Percentiles rank a stretch among this genome's conserved stretches.
phyloP scores from a whole-genome alignment of 2,329 filamentous ascomycete genomes.

The Aspergillus pseudonomiae region DNA sequence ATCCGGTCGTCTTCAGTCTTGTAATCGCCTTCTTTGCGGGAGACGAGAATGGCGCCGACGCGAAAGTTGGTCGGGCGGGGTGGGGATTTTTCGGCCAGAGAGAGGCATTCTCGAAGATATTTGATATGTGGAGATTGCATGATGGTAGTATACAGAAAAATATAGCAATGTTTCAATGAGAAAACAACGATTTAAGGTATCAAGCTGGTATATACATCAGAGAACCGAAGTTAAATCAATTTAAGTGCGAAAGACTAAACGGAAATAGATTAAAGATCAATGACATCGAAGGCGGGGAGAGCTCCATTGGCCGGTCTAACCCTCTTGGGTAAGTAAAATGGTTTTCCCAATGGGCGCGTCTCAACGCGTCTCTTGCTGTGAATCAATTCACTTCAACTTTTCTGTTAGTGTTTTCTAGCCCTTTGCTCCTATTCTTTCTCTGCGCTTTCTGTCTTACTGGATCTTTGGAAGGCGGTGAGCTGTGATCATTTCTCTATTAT shows the following conservation, averaged over 20 bases:
- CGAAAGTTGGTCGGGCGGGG: slow-evolving; percentile 90
- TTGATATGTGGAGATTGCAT: slow-evolving; percentile 36
- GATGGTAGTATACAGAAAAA: not conserved
- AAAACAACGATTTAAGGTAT: not conserved
- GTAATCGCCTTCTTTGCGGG: slow-evolving; percentile 32
- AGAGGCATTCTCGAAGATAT: slow-evolving; percentile 73
- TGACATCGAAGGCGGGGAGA: slow-evolving; percentile 20
- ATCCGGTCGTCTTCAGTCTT: slow-evolving; percentile 51
- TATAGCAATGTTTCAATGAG: not conserved
- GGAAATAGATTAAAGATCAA: slow-evolving; percentile 2
- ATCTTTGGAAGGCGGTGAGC: not conserved
- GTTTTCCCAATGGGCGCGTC: slow-evolving; percentile 18
- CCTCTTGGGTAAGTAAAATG: slow-evolving; percentile 30
- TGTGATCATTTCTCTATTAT: not conserved
- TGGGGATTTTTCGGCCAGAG: slow-evolving; percentile 76
- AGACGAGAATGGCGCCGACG: slow-evolving; percentile 85
- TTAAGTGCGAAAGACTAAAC: not conserved
- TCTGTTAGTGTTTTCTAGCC: not conserved
- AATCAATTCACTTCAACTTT: not conserved
- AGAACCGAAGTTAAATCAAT: not conserved
- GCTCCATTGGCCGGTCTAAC: slow-evolving; percentile 15
- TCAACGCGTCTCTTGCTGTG: slow-evolving; percentile 31
- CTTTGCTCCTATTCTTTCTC: not conserved
- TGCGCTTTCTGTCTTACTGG: not conserved
- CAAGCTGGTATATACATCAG: not conserved